Evolutionary conservation across 805 yeast genomes (phyloP), one percentile per base, ranked within the genome.

Genomic region (Saccharomycopsis sp.): DNA sequence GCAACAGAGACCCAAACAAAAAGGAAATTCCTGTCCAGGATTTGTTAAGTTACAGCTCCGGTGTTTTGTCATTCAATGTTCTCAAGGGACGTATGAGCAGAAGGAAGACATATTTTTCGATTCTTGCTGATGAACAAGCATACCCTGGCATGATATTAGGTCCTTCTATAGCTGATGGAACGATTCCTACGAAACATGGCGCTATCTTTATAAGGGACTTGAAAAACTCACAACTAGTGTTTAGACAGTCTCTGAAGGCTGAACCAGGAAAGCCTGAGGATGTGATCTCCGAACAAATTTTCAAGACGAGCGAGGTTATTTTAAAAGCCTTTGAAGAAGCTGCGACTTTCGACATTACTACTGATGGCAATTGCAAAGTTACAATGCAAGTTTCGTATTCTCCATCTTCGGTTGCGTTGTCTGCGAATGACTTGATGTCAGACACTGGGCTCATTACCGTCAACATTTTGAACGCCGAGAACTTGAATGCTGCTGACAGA

Each of bases 201-300:
- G 73, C 69, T 45, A 73, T 72, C 0, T 81, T 81, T 50, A 65
- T 83, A 37, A 73, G 94, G 57, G 92, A 83, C 56, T 66, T 83
- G 52, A 69, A 71, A 31, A 68, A 80, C 54, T 78, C 87, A 27
- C 64, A 59, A 36, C 48, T 74, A 32, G 59, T 74, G 27, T 61
- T 83, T 48, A 68, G 89, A 56, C 54, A 77, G n/a, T 59, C 82
- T 1, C 71, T 68, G 42, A 70, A 64, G 39, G 67, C 65, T 15
- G 65, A 67, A 25, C 75, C 73, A 10, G 65, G 59, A 21, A 62
- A 61, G 17, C 57, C 60, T 7, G 67, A 67, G 33, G 77, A 79
- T 29, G 54, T 83, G 21, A 43, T 75, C 16, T 62, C 65, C 4
- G 84, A 78, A 51, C 62, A 63, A 42, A 56, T 62, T 4, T 68